Evolutionary conservation across 805 yeast species (phyloP).

Genomic region (Wickerhamomyces strasburgensis): DNA sequence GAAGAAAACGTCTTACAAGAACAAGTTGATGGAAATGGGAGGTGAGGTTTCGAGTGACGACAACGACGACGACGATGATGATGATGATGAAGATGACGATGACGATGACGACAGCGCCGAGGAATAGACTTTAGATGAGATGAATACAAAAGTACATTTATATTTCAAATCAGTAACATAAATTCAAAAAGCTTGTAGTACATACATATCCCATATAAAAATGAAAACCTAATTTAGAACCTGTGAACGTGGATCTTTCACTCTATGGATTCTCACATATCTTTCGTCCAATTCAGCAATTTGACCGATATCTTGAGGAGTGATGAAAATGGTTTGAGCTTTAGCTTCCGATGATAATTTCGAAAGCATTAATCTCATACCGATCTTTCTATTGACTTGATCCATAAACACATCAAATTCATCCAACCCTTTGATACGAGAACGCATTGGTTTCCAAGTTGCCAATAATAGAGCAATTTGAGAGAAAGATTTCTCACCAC

Average conservation of each 20-base stretch:
- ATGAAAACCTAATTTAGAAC: too few relatives aligned
- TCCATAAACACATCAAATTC: slow-evolving; percentile 99
- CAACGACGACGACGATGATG: slow-evolving; percentile 61
- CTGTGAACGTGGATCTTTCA: slow-evolving; percentile 39
- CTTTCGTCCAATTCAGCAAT: slow-evolving; percentile 58
- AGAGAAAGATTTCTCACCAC: slow-evolving; percentile 94
- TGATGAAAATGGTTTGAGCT: slow-evolving; percentile 86
- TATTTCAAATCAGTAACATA: too few relatives aligned
- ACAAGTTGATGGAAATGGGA: slow-evolving; percentile 45
- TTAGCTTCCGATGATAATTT: slow-evolving; percentile 59
- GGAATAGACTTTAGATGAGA: not conserved
- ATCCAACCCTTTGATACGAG: slow-evolving; percentile 84
- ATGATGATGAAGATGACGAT: slow-evolving; percentile 39
- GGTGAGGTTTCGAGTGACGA: slow-evolving; percentile 67
- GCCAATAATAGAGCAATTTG: slow-evolving; percentile 85
- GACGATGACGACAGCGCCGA: not conserved
- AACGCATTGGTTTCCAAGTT: slow-evolving; percentile 90
- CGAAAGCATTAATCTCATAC: slow-evolving; percentile 66
- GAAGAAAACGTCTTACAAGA: slow-evolving; percentile 52
- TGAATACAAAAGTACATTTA: too few relatives aligned
- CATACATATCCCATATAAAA: too few relatives aligned
- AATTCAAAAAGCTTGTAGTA: too few relatives aligned
- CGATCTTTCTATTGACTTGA: slow-evolving; percentile 77
- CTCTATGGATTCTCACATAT: slow-evolving; percentile 60
- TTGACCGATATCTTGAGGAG: slow-evolving; percentile 82